Base-by-base conservation (phyloP, 139 green algal species). In the Monoraphidium neglectum region DNA sequence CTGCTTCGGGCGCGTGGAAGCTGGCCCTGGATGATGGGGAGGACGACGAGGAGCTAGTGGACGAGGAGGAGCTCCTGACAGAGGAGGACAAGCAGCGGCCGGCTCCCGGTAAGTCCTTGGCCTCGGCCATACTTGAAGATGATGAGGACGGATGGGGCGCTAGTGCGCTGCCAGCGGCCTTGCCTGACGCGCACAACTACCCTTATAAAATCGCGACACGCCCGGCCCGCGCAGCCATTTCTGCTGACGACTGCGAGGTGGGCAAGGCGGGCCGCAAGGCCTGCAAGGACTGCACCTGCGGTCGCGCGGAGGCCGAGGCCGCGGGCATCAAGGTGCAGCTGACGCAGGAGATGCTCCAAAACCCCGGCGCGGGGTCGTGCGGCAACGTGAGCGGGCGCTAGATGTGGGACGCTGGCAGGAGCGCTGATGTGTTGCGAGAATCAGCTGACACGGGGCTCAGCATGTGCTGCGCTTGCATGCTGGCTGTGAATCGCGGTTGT, bases 271-370 rank as follows among this genome's bases (percentile, higher is more conserved):
- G 74, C 10, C 80, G 84, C 53, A 99, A 99, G 86, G 95, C 96
- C 3, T 99, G 96, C 88, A 93, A 94, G 62, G 97, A 99, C 82
- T 99, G 96, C 90, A 95, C 84, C 2, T 99, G 96, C 80, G 96
- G 96, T 4, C 83, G 94, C 0, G 93, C 92, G 3, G 95, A 99
- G 79, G 84, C 74, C 15, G 93, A 97, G 79, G 93, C 85, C 2
- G 75, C 53, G 60, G 74, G 53, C 6, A 35, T 56, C 51, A 73
- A 73, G 64, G 86, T 86, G 0, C 76, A 93, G 72, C 84, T 98
- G 26, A 97, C 94, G 23, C 79, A 90, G 36, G 94, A 97, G 12
- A 94, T 97, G 92, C 72, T 98, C 66, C 90, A 98, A 2, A 98
- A 98, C 79, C 95, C 95, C 40, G 47, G 56, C 68, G 93, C 90